Conservation (phyloP, 2,329 filamentous ascomycete species). For the Cercospora sp. region DNA sequence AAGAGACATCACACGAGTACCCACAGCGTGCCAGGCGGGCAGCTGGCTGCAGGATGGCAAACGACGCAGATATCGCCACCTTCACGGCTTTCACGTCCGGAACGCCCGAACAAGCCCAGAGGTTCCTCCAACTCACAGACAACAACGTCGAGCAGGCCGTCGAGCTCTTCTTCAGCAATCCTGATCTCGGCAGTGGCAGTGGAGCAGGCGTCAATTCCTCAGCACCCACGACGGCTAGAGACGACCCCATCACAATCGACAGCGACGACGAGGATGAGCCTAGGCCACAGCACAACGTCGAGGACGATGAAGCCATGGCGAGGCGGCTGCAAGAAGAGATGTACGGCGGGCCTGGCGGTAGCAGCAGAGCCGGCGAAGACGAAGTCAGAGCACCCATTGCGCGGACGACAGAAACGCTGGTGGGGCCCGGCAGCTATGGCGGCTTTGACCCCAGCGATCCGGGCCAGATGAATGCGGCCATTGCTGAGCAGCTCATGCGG, state of each 20-base stretch:
- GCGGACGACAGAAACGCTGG: conserved; percentile 84
- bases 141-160: conserved; percentile 83
- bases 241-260: conserved; percentile 71
- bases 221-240: conserved; percentile 31
- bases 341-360: conserved; percentile 59
- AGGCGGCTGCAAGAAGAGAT: conserved; percentile 88
- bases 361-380: conserved; percentile 51
- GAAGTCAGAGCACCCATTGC: conserved; percentile 86
- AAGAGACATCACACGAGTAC: not conserved
- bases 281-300: conserved; percentile 44
- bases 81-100: conserved; percentile 82
- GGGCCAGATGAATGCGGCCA: conserved; percentile 59
- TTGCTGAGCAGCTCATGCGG: conserved; percentile 62
- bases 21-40: conserved; percentile 1
- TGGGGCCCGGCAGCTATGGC: conserved; percentile 55
- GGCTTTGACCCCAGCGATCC: conserved; percentile 45
- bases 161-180: conserved; percentile 84
- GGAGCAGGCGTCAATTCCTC: conserved; percentile 42
- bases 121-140: conserved; percentile 83
- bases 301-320: conserved; percentile 93
- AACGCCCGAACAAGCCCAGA: conserved; percentile 69
- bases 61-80: conserved; percentile 65
- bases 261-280: conserved; percentile 57
- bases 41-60: conserved; percentile 7
- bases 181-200: conserved; percentile 50